Percentiles rank a stretch among this genome's conserved stretches.
Evolutionary conservation across 306 rosid genomes (phyloP).

Genomic region (Prunus kanzakura): DNA sequence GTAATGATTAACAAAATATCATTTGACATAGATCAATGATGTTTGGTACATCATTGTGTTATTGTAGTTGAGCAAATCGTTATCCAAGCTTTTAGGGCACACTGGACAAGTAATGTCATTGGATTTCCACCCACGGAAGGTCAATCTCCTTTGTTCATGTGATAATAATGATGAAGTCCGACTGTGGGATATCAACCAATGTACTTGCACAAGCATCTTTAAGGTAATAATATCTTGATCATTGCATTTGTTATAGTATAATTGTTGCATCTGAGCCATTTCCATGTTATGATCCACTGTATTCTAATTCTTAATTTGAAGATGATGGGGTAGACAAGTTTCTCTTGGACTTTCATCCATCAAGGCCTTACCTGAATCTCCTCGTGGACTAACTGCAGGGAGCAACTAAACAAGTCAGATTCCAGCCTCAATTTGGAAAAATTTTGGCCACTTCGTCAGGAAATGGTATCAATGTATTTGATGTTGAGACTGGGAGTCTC

Average conservation of each 20-base stretch:
- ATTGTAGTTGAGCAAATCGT: slow-evolving; percentile 38
- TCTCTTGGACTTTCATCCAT: slow-evolving; percentile 12
- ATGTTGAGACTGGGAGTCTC: slow-evolving; percentile 32
- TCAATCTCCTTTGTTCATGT: slow-evolving; percentile 58
- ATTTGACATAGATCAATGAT: background rate
- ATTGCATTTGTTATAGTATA: slow-evolving; percentile 6
- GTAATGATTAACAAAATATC: background rate
- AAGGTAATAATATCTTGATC: slow-evolving; percentile 42
- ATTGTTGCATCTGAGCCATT: background rate
- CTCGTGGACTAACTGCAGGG: slow-evolving; percentile 39
- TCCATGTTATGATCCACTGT: background rate
- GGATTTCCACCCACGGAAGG: slow-evolving; percentile 63
- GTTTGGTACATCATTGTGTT: slow-evolving; percentile 11
- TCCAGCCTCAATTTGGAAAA: slow-evolving; percentile 50
- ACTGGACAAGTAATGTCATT: slow-evolving; percentile 54
- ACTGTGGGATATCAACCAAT: slow-evolving; percentile 41
- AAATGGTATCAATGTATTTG: slow-evolving; percentile 43
- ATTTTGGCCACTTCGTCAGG: slow-evolving; percentile 46
- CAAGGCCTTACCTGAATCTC: background rate
- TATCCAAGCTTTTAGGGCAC: slow-evolving; percentile 41
- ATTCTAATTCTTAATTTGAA: slow-evolving; percentile 1
- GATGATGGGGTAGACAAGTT: slow-evolving; percentile 6
- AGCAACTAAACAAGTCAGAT: slow-evolving; percentile 56
- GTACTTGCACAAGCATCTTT: slow-evolving; percentile 24
- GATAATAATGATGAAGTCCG: slow-evolving; percentile 46